Conservation (phyloP, 352 stramenopile species). For the Globisporangium spiculum region DNA sequence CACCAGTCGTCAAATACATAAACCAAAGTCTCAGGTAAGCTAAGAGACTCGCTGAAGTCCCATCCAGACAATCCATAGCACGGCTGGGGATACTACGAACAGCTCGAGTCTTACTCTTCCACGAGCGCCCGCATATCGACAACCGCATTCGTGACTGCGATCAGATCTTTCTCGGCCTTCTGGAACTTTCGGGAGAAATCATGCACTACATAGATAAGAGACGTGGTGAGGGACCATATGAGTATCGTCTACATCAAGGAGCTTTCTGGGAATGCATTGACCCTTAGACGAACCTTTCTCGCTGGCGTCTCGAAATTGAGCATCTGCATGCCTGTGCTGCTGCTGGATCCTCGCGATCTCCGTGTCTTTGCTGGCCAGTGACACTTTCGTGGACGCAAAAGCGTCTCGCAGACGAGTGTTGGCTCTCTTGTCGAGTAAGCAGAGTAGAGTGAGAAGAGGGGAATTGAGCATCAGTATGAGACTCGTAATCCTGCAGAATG, state of each 20-base stretch:
- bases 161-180: slow-evolving; percentile 31
- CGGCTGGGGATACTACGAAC: no score
- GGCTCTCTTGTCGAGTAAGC: slow-evolving; percentile 26
- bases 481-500: not conserved
- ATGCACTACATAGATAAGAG: slow-evolving; percentile 16
- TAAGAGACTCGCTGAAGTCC: not conserved
- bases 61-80: not conserved
- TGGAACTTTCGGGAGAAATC: slow-evolving; percentile 22
- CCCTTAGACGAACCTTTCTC: slow-evolving; percentile 20
- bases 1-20: not conserved
- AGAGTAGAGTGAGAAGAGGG: not conserved
- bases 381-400: slow-evolving; percentile 45
- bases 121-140: slow-evolving; percentile 55
- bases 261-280: no score
- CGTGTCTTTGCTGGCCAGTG: slow-evolving; percentile 38
- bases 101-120: slow-evolving; percentile 40
- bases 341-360: slow-evolving; percentile 39
- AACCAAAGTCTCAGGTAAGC: not conserved
- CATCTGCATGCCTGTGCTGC: slow-evolving; percentile 25
- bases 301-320: slow-evolving; percentile 27
- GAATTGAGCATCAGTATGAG: not conserved
- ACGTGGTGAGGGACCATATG: not conserved
- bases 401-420: slow-evolving; percentile 51
- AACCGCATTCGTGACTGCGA: slow-evolving; percentile 30
- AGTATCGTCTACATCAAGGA: no score